Percentiles rank a stretch among this genome's conserved stretches.
Conservation (phyloP, 305 asterid genomes). For the Plantago coronopus region DNA sequence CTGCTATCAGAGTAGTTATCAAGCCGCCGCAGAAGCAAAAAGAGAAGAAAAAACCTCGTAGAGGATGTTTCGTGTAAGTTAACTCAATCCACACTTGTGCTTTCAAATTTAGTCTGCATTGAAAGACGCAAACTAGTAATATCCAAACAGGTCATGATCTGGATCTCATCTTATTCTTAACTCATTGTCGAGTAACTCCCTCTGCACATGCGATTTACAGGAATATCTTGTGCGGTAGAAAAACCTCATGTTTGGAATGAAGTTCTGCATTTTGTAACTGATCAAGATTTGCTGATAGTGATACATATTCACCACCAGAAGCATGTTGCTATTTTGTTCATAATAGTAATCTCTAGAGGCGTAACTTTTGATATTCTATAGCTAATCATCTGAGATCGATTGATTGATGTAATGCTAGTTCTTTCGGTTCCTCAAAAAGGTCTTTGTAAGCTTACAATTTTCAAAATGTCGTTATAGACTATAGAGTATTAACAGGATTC, state of each 20-base stretch:
- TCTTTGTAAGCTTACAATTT: too few species aligned
- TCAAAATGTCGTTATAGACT: too few species aligned
- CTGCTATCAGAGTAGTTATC: conserved; percentile 85
- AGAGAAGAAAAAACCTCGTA: conserved; percentile 63
- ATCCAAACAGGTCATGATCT: neutral
- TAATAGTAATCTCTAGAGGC: neutral
- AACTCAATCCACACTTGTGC: conserved; percentile 15
- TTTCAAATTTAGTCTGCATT: conserved; percentile 1
- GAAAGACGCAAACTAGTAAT: too few species aligned
- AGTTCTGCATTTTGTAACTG: neutral
- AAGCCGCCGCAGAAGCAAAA: conserved; percentile 86
- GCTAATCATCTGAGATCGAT: neutral
- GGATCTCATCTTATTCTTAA: neutral
- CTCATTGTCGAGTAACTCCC: neutral
- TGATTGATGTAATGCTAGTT: neutral
- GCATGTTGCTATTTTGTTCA: too few species aligned
- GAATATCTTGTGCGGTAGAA: conserved; percentile 55
- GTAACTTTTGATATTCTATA: neutral
- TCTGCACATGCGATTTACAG: conserved; percentile 32
- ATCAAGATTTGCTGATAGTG: neutral
- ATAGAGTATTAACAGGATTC: too few species aligned
- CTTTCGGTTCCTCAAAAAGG: neutral
- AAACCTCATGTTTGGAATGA: conserved; percentile 39
- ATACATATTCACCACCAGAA: too few species aligned
- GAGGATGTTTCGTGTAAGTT: conserved; percentile 67